Evolutionary conservation across 1,139 yeast genomes (phyloP).

Genomic region (Kodamaea fungicola): DNA sequence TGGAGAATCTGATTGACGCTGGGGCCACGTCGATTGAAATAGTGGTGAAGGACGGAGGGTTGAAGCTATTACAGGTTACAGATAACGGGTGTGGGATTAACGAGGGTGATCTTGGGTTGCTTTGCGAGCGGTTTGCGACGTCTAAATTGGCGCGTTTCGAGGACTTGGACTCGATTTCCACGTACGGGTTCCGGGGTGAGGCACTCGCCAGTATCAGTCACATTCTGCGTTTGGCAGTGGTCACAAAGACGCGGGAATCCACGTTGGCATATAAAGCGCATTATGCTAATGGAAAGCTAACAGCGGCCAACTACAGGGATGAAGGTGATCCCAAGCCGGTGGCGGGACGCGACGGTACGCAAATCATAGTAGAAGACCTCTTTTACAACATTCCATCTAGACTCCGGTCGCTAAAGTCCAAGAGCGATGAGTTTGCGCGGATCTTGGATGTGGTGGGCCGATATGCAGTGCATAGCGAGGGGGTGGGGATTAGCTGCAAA

Average conservation of each 20-base stretch:
- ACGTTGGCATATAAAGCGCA: constrained; percentile 67
- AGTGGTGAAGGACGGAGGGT: constrained; percentile 52
- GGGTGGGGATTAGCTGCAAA: constrained; percentile 77
- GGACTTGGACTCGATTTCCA: constrained; percentile 45
- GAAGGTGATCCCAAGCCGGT: constrained; percentile 58
- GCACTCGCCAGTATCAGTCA: constrained; percentile 62
- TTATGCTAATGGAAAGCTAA: constrained; percentile 62
- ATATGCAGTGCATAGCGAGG: constrained; percentile 71
- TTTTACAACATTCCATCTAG: constrained; percentile 89
- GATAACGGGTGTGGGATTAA: constrained; percentile 54
- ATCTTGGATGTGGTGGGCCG: constrained; percentile 81
- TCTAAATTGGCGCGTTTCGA: constrained; percentile 49
- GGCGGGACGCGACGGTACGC: constrained; percentile 90
- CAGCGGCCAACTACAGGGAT: constrained; percentile 33
- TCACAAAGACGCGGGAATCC: constrained; percentile 62
- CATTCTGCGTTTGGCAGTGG: constrained; percentile 66
- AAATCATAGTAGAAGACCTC: constrained; percentile 78
- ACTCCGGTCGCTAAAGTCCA: constrained; percentile 58
- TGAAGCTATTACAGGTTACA: constrained; percentile 48
- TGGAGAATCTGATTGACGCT: constrained; percentile 57
- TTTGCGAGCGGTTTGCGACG: constrained; percentile 59
- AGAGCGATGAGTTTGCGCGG: constrained; percentile 70
- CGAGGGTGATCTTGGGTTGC: constrained; percentile 41
- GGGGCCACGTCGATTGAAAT: constrained; percentile 46
- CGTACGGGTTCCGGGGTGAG: constrained; percentile 63